Conservation (phyloP, 2,329 filamentous ascomycete species). For the Xylogone sp. region DNA sequence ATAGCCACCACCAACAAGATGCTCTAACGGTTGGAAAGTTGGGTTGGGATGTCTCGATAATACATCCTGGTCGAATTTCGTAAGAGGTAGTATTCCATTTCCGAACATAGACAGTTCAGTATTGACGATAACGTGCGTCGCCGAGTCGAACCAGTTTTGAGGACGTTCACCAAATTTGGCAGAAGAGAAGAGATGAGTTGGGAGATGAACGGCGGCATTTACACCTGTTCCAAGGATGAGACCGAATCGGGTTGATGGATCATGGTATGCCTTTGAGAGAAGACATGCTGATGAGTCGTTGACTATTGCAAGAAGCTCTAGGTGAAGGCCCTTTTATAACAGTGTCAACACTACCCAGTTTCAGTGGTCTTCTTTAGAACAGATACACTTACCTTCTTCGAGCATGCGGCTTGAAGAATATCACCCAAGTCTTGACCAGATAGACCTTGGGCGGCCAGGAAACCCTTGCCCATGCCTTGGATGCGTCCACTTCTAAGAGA, state of each 20-base stretch:
- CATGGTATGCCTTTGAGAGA: conserved; percentile 58
- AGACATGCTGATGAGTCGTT: conserved; percentile 67
- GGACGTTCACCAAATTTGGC: conserved; percentile 55
- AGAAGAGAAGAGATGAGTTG: conserved; percentile 50
- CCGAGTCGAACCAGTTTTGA: conserved; percentile 51
- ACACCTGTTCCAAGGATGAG: conserved; percentile 65
- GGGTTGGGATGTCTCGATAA: conserved; percentile 50
- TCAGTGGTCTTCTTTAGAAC: background rate
- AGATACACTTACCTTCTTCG: conserved; percentile 11
- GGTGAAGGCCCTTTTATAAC: conserved; percentile 42
- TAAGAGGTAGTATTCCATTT: conserved; percentile 52
- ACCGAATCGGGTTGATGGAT: conserved; percentile 56
- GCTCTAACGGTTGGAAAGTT: conserved; percentile 59
- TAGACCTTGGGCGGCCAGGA: conserved; percentile 54
- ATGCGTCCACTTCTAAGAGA: conserved; percentile 57
- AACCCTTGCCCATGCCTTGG: conserved; percentile 63
- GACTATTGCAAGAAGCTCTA: conserved; percentile 57
- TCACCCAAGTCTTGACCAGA: conserved; percentile 57
- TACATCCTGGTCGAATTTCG: conserved; percentile 56
- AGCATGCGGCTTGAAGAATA: conserved; percentile 53
- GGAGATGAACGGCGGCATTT: conserved; percentile 63
- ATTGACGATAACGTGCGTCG: conserved; percentile 62
- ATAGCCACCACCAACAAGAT: conserved; percentile 62
- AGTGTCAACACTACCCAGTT: conserved; percentile 1
- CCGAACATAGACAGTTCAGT: conserved; percentile 68